Evolutionary conservation across 768 basidiomycete species (phyloP).

Genomic region (Leucosporidium creatinivorum): DNA sequence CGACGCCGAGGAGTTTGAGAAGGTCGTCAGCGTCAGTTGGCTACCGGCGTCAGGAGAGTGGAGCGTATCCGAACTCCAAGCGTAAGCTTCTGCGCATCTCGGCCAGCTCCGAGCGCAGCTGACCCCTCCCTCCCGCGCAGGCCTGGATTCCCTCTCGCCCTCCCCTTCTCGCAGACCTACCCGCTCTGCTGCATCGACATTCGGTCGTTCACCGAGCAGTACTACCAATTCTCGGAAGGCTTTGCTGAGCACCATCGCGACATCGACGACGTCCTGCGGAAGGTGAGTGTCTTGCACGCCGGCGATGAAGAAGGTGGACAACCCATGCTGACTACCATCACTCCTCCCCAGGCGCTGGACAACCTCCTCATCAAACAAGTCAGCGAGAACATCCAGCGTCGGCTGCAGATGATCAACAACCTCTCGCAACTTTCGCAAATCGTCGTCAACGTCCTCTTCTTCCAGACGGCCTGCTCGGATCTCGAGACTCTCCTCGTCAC

Average conservation of each 20-base stretch:
- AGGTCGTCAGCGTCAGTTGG: slow-evolving; percentile 76
- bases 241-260: slow-evolving; percentile 84
- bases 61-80: slow-evolving; percentile 14
- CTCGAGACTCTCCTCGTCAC: slow-evolving; percentile 76
- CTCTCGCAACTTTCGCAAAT: slow-evolving; percentile 89
- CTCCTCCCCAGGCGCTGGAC: slow-evolving; percentile 64
- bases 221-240: slow-evolving; percentile 93
- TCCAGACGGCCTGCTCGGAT: slow-evolving; percentile 74
- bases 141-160: slow-evolving; percentile 55
- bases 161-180: slow-evolving; percentile 95
- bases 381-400: slow-evolving; percentile 63
- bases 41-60: slow-evolving; percentile 55
- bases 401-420: slow-evolving; percentile 66
- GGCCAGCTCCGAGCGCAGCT: not conserved
- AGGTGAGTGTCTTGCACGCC: slow-evolving; percentile 48
- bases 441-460: slow-evolving; percentile 84
- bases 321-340: not conserved
- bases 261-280: slow-evolving; percentile 82
- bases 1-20: slow-evolving; percentile 55
- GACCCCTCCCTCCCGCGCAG: slow-evolving; percentile 42
- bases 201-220: slow-evolving; percentile 81
- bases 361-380: slow-evolving; percentile 66
- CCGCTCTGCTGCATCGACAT: slow-evolving; percentile 92
- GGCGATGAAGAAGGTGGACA: not conserved
- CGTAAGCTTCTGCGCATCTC: slow-evolving; percentile 6